A percentile compares a stretch with the other conserved stretches of the same genome.
phyloP scores from a whole-genome alignment of 2,329 filamentous ascomycete species.

The Ilyonectria sp. region DNA sequence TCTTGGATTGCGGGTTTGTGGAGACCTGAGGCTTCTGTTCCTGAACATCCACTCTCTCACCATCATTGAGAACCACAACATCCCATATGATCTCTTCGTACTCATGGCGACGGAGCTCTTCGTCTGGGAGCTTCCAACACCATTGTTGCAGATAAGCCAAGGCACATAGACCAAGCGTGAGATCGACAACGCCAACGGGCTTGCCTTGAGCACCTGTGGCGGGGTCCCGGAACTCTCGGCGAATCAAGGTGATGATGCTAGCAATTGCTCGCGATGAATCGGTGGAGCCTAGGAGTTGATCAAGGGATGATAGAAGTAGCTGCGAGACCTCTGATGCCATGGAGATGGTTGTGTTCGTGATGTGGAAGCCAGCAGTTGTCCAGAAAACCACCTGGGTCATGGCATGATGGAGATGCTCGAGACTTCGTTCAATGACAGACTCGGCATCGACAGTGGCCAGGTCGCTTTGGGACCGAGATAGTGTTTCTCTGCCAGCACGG shows the following conservation, averaged over 20 bases:
- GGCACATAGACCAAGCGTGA: constrained; percentile 73
- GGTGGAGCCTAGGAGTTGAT: constrained; percentile 78
- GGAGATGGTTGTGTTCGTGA: constrained; percentile 69
- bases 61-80: constrained; percentile 74
- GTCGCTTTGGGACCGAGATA: constrained; percentile 61
- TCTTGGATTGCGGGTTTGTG: constrained; percentile 6
- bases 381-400: constrained; percentile 74
- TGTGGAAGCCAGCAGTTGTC: constrained; percentile 72
- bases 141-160: constrained; percentile 74
- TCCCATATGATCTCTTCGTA: constrained; percentile 76
- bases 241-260: constrained; percentile 75
- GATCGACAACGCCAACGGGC: constrained; percentile 71
- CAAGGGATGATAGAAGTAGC: constrained; percentile 70
- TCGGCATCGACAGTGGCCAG: constrained; percentile 68
- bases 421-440: constrained; percentile 68
- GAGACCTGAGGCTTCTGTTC: constrained; percentile 13
- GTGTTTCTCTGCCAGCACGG: constrained; percentile 66
- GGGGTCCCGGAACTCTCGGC: constrained; percentile 75
- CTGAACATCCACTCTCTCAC: constrained; percentile 70
- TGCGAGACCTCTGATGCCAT: constrained; percentile 71
- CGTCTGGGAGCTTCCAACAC: constrained; percentile 66
- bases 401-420: constrained; percentile 70
- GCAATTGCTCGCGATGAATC: constrained; percentile 78
- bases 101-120: constrained; percentile 62
- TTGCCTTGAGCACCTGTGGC: constrained; percentile 72